Conservation (phyloP, 805 yeast species). For the Candida ovalis region DNA sequence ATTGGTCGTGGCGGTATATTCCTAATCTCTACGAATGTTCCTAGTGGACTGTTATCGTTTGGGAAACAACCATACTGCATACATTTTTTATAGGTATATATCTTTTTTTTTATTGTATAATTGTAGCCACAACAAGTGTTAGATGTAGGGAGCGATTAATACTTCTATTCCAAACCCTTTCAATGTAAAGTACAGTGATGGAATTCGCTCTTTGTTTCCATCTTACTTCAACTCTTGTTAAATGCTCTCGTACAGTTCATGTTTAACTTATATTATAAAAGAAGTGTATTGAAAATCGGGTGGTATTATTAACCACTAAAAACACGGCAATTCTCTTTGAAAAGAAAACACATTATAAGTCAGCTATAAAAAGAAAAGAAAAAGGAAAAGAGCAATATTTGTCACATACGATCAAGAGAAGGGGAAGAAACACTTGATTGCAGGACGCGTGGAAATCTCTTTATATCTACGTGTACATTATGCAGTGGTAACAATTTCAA, state of each 20-base stretch:
- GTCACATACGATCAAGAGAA: neutral
- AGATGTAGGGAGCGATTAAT: too few species aligned
- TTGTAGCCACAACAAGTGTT: too few species aligned
- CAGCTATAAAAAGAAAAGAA: neutral
- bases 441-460: neutral
- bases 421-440: neutral
- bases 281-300: neutral
- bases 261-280: neutral
- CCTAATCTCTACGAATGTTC: constrained; percentile 98
- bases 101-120: neutral
- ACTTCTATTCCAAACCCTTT: too few species aligned
- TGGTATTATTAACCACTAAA: neutral
- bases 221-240: too few species aligned
- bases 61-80: constrained; percentile 99
- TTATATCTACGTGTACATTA: neutral
- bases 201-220: too few species aligned
- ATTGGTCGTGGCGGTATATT: constrained; percentile 84
- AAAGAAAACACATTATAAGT: neutral
- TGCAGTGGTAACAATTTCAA: neutral
- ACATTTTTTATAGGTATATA: constrained; percentile 45
- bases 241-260: too few species aligned
- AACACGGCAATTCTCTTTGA: neutral
- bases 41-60: constrained; percentile 85
- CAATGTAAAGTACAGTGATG: too few species aligned
- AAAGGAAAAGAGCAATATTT: neutral